Evolutionary conservation across 345 rosid genomes (phyloP), one percentile per base, ranked within the genome.

Genomic region (Xanthoceras sorbifolium): DNA sequence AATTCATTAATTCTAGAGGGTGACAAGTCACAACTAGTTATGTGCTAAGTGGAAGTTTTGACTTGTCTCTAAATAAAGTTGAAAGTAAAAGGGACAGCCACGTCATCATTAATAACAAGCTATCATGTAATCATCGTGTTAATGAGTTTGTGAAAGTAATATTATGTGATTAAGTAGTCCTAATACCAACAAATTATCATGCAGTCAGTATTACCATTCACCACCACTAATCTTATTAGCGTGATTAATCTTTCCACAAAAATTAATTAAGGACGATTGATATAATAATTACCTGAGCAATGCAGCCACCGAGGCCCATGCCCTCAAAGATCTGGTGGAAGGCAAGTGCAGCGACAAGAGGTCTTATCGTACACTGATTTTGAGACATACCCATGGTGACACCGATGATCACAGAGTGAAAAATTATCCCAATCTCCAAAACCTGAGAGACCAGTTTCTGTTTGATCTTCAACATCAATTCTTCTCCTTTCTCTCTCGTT

Each of bases 261-360:
- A 48, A 48, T 48, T 36, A 36, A 36, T 36, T 36, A 36, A 5
- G 40, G 8, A 36, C 7, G 34, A 20, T 0, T 22, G n/a, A n/a
- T n/a, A n/a, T n/a, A n/a, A n/a, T 36, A 60, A 11, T 65, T 82
- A 95, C 99, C 98, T 93, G 99, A 68, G 97, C 99, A 62, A 95
- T 93, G 91, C 99, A 95, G 70, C 99, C 99, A 59, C 99, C 99
- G 44, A 95, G 99, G 5, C 97, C 99, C 86, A 95, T 89, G 32
- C 98, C 99, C 77, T 95, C 98, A 22, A 95, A 95, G 78, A 93
- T 89, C 86, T 95, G 98, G 67, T 95, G 99, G 77, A 95, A 95
- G 4, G 97, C 90, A 26, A 95, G 93, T 0, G 99, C 97, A 42
- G 90, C 94, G 12, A 93, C 89, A 18, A 95, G 93, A 5, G 99